phyloP scores from a whole-genome alignment of 2,329 filamentous ascomycete species.

The Lomentospora prolificans region DNA sequence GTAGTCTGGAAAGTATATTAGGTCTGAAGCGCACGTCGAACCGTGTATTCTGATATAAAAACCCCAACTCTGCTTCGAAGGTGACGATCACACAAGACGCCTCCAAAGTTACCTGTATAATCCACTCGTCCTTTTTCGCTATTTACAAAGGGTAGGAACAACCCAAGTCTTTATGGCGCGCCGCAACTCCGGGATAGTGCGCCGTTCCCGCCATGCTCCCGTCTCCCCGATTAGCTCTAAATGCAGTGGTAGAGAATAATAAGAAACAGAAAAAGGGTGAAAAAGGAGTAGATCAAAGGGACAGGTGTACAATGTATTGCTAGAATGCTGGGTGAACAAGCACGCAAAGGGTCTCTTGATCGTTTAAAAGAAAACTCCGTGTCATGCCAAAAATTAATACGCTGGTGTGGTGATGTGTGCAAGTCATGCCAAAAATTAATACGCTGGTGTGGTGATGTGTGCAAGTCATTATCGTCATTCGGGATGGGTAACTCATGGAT shows the following conservation, averaged over 20 bases:
- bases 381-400: slow-evolving; percentile 4
- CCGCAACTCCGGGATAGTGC: neutral
- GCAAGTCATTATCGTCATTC: slow-evolving; percentile 15
- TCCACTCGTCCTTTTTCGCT: neutral
- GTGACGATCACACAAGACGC: too few relatives aligned
- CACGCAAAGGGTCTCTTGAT: neutral
- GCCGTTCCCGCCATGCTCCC: neutral
- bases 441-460: slow-evolving; percentile 10
- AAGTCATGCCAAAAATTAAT: too few relatives aligned
- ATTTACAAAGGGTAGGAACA: neutral
- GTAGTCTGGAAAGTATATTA: too few relatives aligned
- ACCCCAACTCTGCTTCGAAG: too few relatives aligned
- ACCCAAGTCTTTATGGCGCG: neutral
- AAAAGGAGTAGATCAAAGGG: neutral
- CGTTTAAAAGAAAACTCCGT: slow-evolving; percentile 2
- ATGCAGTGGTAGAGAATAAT: too few relatives aligned
- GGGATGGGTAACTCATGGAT: neutral
- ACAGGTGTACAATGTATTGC: neutral
- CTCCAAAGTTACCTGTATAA: neutral
- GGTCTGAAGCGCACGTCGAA: too few relatives aligned
- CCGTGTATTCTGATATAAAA: too few relatives aligned
- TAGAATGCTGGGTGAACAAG: neutral
- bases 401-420: too few relatives aligned
- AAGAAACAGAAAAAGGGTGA: neutral
- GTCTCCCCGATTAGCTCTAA: neutral